These are phyloP conservation scores for Solanum dulcamara DNA, from an alignment of 257 asterid species.

Conservation along the genomic window DNA sequence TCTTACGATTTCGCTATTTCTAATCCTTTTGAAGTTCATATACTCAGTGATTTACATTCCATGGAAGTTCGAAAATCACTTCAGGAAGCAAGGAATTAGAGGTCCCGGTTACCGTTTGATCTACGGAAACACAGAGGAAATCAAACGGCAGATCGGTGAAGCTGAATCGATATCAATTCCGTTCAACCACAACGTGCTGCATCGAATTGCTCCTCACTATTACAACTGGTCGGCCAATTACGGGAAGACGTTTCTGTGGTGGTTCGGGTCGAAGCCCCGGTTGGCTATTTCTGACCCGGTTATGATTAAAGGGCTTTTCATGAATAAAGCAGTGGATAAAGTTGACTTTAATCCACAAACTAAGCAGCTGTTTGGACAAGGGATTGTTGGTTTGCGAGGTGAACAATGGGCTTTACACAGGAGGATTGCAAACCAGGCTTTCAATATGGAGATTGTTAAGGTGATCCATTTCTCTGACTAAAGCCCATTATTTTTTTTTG, in stretches of 20 bases:
- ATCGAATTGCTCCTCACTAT: constrained; percentile 39
- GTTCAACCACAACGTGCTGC: constrained; percentile 31
- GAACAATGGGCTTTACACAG: constrained; percentile 53
- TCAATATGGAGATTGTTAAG: constrained; percentile 60
- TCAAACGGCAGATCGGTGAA: constrained; percentile 21
- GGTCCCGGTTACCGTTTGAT: constrained; percentile 46
- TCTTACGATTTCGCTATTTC: not conserved
- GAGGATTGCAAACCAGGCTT: constrained; percentile 47
- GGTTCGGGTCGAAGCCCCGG: constrained; percentile 47
- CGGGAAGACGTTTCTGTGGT: constrained; percentile 31
- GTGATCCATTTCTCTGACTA: constrained; percentile 4
- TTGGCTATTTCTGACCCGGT: constrained; percentile 37
- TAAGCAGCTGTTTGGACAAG: constrained; percentile 40
- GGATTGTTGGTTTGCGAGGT: constrained; percentile 38
- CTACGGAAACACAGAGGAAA: constrained; percentile 39
- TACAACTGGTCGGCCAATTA: constrained; percentile 35
- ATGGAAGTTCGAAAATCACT: constrained; percentile 22
- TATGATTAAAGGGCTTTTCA: constrained; percentile 33
- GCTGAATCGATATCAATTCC: constrained; percentile 32
- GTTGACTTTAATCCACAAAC: constrained; percentile 27
- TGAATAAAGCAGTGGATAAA: constrained; percentile 18
- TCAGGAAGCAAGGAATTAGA: constrained; percentile 30
- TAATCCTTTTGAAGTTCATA: not conserved
- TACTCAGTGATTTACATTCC: constrained; percentile 27
- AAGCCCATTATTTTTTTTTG: not conserved